Evolutionary conservation across 2,329 filamentous ascomycete genomes (phyloP).

Genomic region (Cordyceps javanica): DNA sequence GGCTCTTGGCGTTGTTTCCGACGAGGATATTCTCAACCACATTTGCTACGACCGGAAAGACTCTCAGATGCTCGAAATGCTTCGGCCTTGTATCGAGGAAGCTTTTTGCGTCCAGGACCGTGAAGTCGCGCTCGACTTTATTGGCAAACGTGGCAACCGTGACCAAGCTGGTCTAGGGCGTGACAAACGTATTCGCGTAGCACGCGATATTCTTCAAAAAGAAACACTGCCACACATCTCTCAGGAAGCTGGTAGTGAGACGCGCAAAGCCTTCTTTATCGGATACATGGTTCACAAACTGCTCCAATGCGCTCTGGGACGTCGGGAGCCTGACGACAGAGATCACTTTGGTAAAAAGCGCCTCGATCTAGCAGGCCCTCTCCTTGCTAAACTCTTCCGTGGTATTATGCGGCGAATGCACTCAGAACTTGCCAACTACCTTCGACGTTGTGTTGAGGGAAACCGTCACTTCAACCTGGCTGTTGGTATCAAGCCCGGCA

Average conservation of each 20-base stretch:
- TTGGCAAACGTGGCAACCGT: constrained; percentile 79
- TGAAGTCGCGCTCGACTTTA: constrained; percentile 90
- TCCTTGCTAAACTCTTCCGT: constrained; percentile 94
- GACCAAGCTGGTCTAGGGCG: constrained; percentile 58
- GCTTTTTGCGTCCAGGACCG: constrained; percentile 93
- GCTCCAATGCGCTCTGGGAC: constrained; percentile 85
- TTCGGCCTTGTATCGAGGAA: constrained; percentile 95
- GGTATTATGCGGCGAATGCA: constrained; percentile 86
- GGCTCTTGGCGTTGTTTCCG: constrained; percentile 89
- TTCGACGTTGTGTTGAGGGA: constrained; percentile 86
- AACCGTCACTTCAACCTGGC: constrained; percentile 86
- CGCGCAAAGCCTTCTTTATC: constrained; percentile 93
- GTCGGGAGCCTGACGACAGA: constrained; percentile 90
- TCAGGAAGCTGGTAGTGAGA: constrained; percentile 89
- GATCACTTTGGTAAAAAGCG: constrained; percentile 99
- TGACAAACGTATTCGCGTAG: constrained; percentile 86
- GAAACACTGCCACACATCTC: constrained; percentile 96
- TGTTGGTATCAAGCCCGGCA: constrained; percentile 83
- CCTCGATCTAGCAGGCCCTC: constrained; percentile 85
- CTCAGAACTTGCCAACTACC: constrained; percentile 82
- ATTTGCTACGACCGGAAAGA: constrained; percentile 96
- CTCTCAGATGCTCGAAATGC: constrained; percentile 93
- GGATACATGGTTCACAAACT: constrained; percentile 99
- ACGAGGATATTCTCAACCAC: constrained; percentile 96
- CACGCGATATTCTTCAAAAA: constrained; percentile 92